Percentiles rank a stretch among this genome's conserved stretches.
These are phyloP conservation scores for Caloboletus inedulis DNA, from an alignment of 1,284 basidiomycete genomes.

Conservation along the genomic window DNA sequence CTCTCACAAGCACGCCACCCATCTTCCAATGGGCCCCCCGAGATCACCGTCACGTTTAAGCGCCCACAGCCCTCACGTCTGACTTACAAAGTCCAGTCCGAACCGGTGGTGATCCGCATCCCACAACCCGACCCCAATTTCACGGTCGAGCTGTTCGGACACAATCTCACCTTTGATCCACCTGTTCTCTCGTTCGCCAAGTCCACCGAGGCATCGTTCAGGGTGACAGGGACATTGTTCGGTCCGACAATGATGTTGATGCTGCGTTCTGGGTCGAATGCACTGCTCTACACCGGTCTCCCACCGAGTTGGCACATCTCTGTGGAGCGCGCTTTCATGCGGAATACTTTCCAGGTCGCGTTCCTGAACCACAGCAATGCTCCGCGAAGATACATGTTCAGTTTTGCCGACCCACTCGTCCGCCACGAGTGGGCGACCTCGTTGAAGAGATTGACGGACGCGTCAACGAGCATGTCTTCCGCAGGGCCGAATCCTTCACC, in stretches of 20 bases:
- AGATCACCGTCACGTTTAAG: slow-evolving; percentile 64
- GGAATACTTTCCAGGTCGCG: slow-evolving; percentile 87
- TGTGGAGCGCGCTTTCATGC: slow-evolving; percentile 91
- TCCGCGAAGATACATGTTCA: slow-evolving; percentile 91
- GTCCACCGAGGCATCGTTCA: slow-evolving; percentile 79
- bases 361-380: slow-evolving; percentile 69
- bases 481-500: slow-evolving; percentile 34
- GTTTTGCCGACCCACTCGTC: slow-evolving; percentile 73
- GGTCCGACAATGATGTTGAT: slow-evolving; percentile 80
- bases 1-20: slow-evolving; percentile 69
- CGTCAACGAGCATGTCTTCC: slow-evolving; percentile 37
- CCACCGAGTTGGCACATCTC: slow-evolving; percentile 72
- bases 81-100: slow-evolving; percentile 82
- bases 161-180: slow-evolving; percentile 85
- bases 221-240: slow-evolving; percentile 78
- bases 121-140: slow-evolving; percentile 78
- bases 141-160: slow-evolving; percentile 77
- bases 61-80: slow-evolving; percentile 72
- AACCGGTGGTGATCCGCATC: slow-evolving; percentile 79
- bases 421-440: slow-evolving; percentile 73
- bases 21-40: slow-evolving; percentile 40
- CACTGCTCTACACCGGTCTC: slow-evolving; percentile 75
- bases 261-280: slow-evolving; percentile 75
- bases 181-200: slow-evolving; percentile 74
- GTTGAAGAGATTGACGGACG: slow-evolving; percentile 64